Percentiles rank a stretch among this genome's conserved stretches.
These are phyloP conservation scores for Colletotrichum viniferum DNA, from an alignment of 2,329 filamentous ascomycete genomes.

Conservation along the genomic window DNA sequence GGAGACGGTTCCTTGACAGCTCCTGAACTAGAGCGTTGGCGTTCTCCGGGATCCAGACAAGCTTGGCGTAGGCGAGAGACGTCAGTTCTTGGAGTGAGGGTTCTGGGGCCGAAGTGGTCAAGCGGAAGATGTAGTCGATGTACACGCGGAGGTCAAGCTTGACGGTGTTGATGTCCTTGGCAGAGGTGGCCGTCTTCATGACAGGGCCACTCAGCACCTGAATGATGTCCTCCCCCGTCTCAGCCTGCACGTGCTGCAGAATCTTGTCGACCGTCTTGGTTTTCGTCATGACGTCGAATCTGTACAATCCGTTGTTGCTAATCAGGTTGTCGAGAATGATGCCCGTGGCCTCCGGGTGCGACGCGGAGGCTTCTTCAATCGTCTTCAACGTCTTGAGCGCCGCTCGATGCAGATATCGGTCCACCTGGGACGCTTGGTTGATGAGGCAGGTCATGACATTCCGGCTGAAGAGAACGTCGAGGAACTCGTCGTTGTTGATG, in stretches of 20 bases:
- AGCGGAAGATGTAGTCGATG: conserved; percentile 58
- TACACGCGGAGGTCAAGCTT: conserved; percentile 49
- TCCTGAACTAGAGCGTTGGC: conserved; percentile 41
- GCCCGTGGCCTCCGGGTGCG: conserved; percentile 62
- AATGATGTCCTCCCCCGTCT: conserved; percentile 60
- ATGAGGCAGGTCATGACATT: conserved; percentile 83
- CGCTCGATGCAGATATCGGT: conserved; percentile 80
- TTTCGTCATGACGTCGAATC: conserved; percentile 86
- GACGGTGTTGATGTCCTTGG: conserved; percentile 41
- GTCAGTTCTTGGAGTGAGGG: conserved; percentile 57
- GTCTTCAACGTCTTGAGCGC: conserved; percentile 77
- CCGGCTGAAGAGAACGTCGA: conserved; percentile 73
- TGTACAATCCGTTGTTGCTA: conserved; percentile 70
- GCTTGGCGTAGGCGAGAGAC: conserved; percentile 58
- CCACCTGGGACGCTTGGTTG: conserved; percentile 79
- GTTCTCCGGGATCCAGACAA: conserved; percentile 31
- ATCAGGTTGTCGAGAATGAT: conserved; percentile 72
- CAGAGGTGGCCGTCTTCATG: conserved; percentile 13
- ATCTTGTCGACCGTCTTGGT: conserved; percentile 83
- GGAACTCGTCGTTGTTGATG: conserved; percentile 42
- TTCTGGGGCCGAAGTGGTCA: conserved; percentile 43
- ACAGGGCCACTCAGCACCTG: conserved; percentile 38
- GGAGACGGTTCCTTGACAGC: conserved; percentile 60
- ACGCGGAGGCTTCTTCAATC: conserved; percentile 68
- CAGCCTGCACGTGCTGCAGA: conserved; percentile 61